Evolutionary conservation across 306 rosid genomes (phyloP).

Genomic region (Quercus bicolor): DNA sequence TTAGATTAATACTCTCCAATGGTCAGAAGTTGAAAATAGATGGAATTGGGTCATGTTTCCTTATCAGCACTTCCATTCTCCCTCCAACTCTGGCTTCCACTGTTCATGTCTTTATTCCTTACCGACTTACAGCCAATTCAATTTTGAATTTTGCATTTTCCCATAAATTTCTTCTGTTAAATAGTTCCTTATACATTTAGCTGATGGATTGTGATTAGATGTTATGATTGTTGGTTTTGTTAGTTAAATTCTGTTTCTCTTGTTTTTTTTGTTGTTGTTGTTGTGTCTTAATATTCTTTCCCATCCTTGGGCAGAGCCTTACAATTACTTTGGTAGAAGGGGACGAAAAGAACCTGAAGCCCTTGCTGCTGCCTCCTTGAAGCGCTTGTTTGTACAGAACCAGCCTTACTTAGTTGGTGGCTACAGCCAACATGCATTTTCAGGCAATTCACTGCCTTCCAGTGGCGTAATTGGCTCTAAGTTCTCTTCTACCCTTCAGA

Average conservation of each 20-base stretch:
- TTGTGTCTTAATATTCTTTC: slow-evolving; percentile 19
- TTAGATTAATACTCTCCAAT: neutral
- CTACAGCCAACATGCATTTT: slow-evolving; percentile 70
- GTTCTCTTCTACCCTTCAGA: slow-evolving; percentile 61
- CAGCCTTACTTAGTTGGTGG: slow-evolving; percentile 87
- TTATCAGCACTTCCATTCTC: neutral
- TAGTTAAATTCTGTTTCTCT: neutral
- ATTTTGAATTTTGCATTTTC: neutral
- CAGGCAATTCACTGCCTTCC: slow-evolving; percentile 49
- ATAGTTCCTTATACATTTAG: neutral
- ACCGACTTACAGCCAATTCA: neutral
- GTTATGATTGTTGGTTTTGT: neutral
- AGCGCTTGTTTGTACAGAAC: slow-evolving; percentile 92
- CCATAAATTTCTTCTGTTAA: neutral
- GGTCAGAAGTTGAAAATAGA: neutral
- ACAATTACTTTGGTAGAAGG: slow-evolving; percentile 84
- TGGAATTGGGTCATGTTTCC: neutral
- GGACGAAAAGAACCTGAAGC: slow-evolving; percentile 98
- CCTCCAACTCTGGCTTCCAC: neutral
- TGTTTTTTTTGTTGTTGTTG: too few species aligned
- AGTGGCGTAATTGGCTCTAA: slow-evolving; percentile 69
- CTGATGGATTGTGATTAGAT: neutral
- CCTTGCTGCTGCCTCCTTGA: slow-evolving; percentile 89
- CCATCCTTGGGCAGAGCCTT: slow-evolving; percentile 67
- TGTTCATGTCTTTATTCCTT: neutral